Evolutionary conservation across 169 alveolate species (phyloP).

Genomic region (Babesia caballi): DNA sequence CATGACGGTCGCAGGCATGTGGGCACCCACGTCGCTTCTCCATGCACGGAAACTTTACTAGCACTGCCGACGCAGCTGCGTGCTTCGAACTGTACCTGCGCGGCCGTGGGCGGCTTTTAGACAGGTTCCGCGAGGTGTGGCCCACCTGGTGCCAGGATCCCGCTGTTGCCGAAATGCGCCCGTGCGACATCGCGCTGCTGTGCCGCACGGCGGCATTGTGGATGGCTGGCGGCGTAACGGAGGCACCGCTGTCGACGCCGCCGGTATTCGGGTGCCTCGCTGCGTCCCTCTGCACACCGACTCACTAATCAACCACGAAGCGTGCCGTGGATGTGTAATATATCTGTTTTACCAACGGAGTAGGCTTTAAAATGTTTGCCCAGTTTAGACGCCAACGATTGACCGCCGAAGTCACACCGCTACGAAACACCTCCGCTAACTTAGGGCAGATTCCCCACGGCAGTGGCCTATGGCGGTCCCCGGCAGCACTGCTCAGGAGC

Average conservation of each 20-base stretch:
- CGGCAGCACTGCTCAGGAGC: no score
- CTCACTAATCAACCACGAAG: no score
- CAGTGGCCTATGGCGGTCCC: no score
- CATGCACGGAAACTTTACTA: not conserved
- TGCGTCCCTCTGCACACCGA: not conserved
- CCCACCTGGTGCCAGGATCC: conserved; percentile 5
- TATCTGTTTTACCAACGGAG: no score
- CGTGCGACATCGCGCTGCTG: conserved; percentile 14
- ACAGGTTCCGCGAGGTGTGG: conserved; percentile 26
- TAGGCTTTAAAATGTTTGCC: no score
- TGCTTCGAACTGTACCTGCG: conserved; percentile 51
- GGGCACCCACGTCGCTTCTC: not conserved
- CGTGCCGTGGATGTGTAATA: no score
- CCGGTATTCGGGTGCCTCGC: not conserved
- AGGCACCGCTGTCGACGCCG: not conserved
- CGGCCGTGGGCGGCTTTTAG: conserved; percentile 27
- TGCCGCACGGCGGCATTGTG: conserved; percentile 31
- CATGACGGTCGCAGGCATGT: not conserved
- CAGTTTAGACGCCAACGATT: no score
- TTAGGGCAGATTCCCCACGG: no score
- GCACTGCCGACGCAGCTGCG: not conserved
- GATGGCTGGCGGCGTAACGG: conserved; percentile 6
- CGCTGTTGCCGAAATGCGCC: not conserved
- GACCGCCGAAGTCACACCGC: no score
- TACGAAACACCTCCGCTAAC: no score